Evolutionary conservation across 1,284 basidiomycete genomes (phyloP).

Genomic region (Agaricales sp.): DNA sequence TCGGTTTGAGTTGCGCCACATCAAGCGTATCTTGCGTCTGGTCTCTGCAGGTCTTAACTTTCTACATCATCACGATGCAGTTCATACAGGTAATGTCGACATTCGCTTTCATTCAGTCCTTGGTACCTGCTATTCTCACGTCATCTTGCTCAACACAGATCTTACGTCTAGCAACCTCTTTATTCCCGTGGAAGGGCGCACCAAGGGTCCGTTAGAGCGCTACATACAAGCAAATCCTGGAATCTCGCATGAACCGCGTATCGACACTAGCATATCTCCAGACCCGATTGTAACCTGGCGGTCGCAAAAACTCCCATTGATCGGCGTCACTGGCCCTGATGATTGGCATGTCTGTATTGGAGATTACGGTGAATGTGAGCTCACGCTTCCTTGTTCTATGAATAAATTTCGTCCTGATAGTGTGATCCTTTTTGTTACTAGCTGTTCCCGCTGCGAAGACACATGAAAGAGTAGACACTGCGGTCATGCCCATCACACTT

Average conservation of each 20-base stretch:
- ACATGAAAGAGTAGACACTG: background rate
- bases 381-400: background rate
- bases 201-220: background rate
- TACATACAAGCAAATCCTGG: background rate
- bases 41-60: background rate
- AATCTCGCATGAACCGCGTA: background rate
- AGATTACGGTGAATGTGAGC: background rate
- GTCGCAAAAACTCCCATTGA: background rate
- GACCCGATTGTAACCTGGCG: background rate
- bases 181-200: background rate
- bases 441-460: background rate
- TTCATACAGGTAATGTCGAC: background rate
- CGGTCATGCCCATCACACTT: background rate
- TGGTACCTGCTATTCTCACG: too few species aligned
- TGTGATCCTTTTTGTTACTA: background rate
- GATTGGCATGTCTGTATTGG: background rate
- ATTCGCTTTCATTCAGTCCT: background rate
- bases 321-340: background rate
- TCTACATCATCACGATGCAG: background rate
- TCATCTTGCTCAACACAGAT: too few species aligned
- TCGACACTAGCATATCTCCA: background rate
- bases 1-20: background rate
- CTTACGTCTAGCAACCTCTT: background rate
- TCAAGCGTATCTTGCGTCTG: background rate
- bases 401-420: too few species aligned